phyloP scores from a whole-genome alignment of 345 rosid species.

The Brassica nigra region DNA sequence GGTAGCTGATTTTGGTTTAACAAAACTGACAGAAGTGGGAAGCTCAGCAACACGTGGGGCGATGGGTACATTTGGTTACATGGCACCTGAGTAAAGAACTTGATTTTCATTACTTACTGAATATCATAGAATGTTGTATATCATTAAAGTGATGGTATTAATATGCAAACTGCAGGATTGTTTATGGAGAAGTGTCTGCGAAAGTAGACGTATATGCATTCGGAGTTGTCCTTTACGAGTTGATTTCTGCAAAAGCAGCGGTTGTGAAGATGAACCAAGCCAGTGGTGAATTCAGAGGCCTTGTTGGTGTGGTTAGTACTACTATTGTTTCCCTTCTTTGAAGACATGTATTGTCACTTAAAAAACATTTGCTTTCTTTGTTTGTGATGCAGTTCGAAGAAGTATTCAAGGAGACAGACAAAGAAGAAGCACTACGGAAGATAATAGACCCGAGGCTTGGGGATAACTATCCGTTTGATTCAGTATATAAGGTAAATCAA shows the following conservation, averaged over 20 bases:
- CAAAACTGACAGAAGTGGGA: slow-evolving; percentile 90
- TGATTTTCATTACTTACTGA: slow-evolving; percentile 10
- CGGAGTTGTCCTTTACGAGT: slow-evolving; percentile 94
- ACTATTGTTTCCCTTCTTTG: not conserved
- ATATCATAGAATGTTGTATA: not conserved
- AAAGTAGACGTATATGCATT: slow-evolving; percentile 94
- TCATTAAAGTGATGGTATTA: not conserved
- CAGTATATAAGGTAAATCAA: slow-evolving; percentile 58
- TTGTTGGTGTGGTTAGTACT: slow-evolving; percentile 77
- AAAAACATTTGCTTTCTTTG: not conserved
- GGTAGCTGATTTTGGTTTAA: slow-evolving; percentile 97
- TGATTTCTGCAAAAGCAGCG: slow-evolving; percentile 89
- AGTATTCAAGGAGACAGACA: slow-evolving; percentile 58
- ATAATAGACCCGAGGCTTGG: slow-evolving; percentile 77
- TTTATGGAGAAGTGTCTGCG: slow-evolving; percentile 87
- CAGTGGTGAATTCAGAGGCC: slow-evolving; percentile 68
- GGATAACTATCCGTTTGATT: slow-evolving; percentile 70
- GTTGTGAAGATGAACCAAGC: slow-evolving; percentile 62
- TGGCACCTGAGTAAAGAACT: slow-evolving; percentile 92
- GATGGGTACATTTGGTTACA: slow-evolving; percentile 98
- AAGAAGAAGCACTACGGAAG: slow-evolving; percentile 57
- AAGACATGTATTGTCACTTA: slow-evolving; percentile 1
- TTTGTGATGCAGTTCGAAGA: slow-evolving; percentile 66
- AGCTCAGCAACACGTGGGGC: slow-evolving; percentile 71
- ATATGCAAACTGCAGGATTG: slow-evolving; percentile 58